Evolutionary conservation across 2,329 filamentous ascomycete genomes (phyloP).

Genomic region (Sporothrix luriei): DNA sequence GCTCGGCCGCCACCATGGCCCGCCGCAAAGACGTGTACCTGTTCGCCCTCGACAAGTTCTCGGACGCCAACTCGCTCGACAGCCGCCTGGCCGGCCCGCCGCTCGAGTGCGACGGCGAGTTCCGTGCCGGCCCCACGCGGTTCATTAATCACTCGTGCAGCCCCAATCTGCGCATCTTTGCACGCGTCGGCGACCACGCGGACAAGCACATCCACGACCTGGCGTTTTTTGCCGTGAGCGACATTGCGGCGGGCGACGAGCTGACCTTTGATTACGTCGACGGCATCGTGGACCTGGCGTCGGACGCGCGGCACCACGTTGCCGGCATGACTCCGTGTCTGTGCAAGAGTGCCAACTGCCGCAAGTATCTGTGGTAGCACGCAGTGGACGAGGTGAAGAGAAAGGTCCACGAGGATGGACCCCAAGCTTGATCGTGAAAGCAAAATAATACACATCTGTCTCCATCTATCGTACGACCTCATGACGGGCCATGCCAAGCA

Average conservation of each 20-base stretch:
- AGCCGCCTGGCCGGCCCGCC: conserved; percentile 58
- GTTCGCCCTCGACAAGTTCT: conserved; percentile 81
- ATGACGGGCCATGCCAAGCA: too few species aligned
- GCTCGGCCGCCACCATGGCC: conserved; percentile 56
- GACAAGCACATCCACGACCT: conserved; percentile 75
- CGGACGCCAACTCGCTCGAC: conserved; percentile 58
- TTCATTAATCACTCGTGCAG: conserved; percentile 85
- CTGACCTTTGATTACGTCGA: conserved; percentile 81
- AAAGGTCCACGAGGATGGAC: not conserved
- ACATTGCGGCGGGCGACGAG: conserved; percentile 68
- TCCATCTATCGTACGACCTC: too few species aligned
- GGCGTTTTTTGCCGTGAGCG: conserved; percentile 70
- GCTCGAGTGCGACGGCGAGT: conserved; percentile 70
- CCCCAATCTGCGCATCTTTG: conserved; percentile 78
- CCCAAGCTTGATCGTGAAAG: not conserved
- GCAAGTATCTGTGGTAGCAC: conserved; percentile 68
- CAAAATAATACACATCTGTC: not conserved
- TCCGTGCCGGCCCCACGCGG: conserved; percentile 74
- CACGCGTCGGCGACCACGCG: conserved; percentile 73
- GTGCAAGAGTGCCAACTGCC: conserved; percentile 67
- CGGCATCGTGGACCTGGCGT: conserved; percentile 56
- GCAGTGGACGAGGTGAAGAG: too few species aligned
- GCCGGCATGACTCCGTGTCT: conserved; percentile 61
- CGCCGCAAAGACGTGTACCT: conserved; percentile 76
- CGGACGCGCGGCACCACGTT: conserved; percentile 52